Percentiles rank a stretch among this genome's conserved stretches.
Conservation (phyloP, 345 rosid genomes). For the Salix brachista region DNA sequence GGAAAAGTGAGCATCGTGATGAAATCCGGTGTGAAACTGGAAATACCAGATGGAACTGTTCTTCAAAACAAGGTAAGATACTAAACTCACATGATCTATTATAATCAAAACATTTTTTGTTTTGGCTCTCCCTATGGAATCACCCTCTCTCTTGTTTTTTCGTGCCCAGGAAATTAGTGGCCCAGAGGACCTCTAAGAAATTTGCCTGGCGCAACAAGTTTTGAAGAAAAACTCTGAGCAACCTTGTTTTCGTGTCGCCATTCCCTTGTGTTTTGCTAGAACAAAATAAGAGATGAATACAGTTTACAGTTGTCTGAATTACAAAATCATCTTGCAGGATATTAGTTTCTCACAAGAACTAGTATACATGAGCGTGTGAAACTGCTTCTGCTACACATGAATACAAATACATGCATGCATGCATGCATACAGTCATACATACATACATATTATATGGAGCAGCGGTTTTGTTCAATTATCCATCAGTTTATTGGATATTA, state of each 20-base stretch:
- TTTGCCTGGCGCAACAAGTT: not conserved
- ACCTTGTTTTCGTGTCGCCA: not conserved
- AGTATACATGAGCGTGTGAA: too few relatives aligned
- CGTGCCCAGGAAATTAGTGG: slow-evolving; percentile 62
- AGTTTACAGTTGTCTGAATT: not conserved
- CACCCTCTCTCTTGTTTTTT: not conserved
- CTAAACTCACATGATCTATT: not conserved
- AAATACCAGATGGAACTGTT: slow-evolving; percentile 67
- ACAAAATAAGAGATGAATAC: slow-evolving; percentile 8
- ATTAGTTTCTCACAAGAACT: not conserved
- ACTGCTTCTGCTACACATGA: too few relatives aligned
- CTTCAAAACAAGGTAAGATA: slow-evolving; percentile 74
- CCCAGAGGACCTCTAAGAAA: slow-evolving; percentile 60
- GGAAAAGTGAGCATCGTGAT: slow-evolving; percentile 73
- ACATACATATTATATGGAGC: too few relatives aligned
- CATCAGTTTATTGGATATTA: not conserved
- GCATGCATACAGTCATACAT: too few relatives aligned
- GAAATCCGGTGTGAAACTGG: slow-evolving; percentile 65
- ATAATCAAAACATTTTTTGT: not conserved
- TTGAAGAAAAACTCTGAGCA: not conserved
- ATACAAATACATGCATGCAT: too few relatives aligned
- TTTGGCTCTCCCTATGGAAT: not conserved
- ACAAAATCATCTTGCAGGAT: not conserved
- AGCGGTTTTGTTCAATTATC: not conserved
- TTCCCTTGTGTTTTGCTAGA: not conserved